A percentile compares a stretch with the other conserved stretches of the same genome.
phyloP scores from a whole-genome alignment of 805 yeast species.

The Candida palmyrensis region DNA sequence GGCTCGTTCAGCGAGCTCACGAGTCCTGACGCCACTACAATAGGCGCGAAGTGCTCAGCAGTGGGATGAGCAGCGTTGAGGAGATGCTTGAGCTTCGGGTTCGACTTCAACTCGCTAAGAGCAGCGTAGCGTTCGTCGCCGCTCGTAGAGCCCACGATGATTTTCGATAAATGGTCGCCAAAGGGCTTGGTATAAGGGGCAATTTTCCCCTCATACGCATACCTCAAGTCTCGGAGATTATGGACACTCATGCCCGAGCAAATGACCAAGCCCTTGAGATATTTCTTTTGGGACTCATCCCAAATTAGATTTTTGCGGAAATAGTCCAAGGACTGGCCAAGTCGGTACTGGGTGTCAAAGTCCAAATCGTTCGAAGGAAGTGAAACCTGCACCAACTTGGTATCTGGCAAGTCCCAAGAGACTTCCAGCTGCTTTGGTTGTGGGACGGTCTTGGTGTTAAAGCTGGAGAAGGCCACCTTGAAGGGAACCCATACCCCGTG shows the following conservation, averaged over 20 bases:
- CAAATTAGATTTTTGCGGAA: slow-evolving; percentile 42
- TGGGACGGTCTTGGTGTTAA: slow-evolving; percentile 21
- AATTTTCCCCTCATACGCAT: slow-evolving; percentile 6
- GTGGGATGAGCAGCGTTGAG: slow-evolving; percentile 65
- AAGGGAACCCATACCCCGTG: slow-evolving; percentile 85
- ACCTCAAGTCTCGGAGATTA: slow-evolving; percentile 54
- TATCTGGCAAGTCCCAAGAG: slow-evolving; percentile 37
- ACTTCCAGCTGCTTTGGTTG: slow-evolving; percentile 23
- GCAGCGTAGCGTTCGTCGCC: background rate
- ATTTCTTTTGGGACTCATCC: slow-evolving; percentile 19
- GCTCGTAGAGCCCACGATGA: slow-evolving; percentile 21
- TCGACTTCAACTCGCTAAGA: slow-evolving; percentile 23
- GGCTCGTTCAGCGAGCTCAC: slow-evolving; percentile 29
- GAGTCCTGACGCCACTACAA: slow-evolving; percentile 48
- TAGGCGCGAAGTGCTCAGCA: slow-evolving; percentile 67
- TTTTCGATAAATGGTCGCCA: slow-evolving; percentile 39
- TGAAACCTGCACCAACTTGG: slow-evolving; percentile 49
- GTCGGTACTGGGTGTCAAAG: slow-evolving; percentile 39
- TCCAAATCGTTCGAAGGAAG: slow-evolving; percentile 34
- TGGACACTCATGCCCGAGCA: slow-evolving; percentile 81
- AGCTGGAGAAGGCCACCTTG: slow-evolving; percentile 56
- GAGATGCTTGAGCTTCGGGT: slow-evolving; percentile 26
- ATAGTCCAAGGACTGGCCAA: slow-evolving; percentile 52
- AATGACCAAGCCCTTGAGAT: slow-evolving; percentile 41
- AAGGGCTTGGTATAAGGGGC: slow-evolving; percentile 52